Evolutionary conservation across 306 rosid genomes (phyloP).

Genomic region (Rubus idaeus): DNA sequence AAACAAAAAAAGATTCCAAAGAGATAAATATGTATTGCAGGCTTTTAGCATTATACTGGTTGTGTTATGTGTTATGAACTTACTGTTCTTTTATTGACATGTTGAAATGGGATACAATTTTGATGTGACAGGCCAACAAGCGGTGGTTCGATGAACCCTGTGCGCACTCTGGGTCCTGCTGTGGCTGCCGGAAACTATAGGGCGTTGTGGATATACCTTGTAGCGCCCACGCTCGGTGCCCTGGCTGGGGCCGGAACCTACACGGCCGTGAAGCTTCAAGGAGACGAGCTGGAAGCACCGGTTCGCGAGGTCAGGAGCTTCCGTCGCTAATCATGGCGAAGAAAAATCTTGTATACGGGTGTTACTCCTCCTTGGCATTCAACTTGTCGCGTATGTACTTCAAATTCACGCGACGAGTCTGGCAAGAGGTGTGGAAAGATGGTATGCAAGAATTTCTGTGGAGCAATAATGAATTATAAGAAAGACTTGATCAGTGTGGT

Average conservation of each 20-base stretch:
- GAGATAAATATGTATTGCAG: neutral
- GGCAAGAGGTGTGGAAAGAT: neutral
- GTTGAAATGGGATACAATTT: neutral
- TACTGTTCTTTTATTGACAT: neutral
- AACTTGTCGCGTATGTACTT: neutral
- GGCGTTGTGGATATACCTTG: constrained; percentile 68
- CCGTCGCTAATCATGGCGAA: constrained; percentile 46
- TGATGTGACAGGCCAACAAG: constrained; percentile 56
- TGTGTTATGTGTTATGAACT: neutral
- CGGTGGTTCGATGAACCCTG: constrained; percentile 96
- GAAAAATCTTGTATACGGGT: neutral
- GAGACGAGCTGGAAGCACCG: constrained; percentile 36
- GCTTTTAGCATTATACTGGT: too few species aligned
- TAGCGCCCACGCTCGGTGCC: constrained; percentile 86
- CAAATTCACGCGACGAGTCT: neutral
- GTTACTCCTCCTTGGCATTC: neutral
- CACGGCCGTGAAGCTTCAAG: constrained; percentile 66
- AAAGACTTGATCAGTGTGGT: neutral
- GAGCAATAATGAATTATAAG: too few species aligned
- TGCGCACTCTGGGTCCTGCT: constrained; percentile 94
- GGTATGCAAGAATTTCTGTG: neutral
- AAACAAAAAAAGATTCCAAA: constrained; percentile 11
- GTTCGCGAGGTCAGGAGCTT: constrained; percentile 61
- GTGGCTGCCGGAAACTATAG: constrained; percentile 81
- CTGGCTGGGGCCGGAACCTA: constrained; percentile 74